These are phyloP conservation scores for Daedaleopsis nitida DNA, from an alignment of 768 basidiomycete genomes.

Conservation along the genomic window DNA sequence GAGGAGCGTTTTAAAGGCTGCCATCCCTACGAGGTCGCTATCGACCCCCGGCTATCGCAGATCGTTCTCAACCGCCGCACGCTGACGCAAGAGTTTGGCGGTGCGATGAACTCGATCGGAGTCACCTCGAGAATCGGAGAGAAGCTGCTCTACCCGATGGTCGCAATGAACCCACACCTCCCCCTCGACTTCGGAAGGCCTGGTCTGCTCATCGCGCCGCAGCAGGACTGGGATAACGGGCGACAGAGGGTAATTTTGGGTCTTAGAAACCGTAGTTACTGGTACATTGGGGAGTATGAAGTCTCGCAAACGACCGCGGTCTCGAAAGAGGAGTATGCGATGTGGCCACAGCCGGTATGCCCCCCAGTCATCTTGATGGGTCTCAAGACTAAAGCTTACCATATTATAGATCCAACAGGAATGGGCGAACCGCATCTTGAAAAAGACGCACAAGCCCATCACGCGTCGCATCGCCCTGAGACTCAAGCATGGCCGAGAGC, in stretches of 20 bases:
- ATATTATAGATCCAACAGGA: neutral
- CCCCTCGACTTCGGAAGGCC: conserved; percentile 13
- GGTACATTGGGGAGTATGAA: conserved; percentile 9
- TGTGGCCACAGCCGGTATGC: neutral
- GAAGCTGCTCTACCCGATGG: conserved; percentile 15
- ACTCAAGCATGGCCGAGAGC: neutral
- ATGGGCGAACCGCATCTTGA: neutral
- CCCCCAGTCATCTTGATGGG: neutral
- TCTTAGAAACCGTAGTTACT: neutral
- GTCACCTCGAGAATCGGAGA: neutral
- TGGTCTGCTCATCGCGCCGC: conserved; percentile 13
- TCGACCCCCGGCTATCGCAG: conserved; percentile 9
- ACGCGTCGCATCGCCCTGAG: neutral
- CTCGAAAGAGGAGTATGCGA: conserved; percentile 1
- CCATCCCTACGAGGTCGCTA: conserved; percentile 4
- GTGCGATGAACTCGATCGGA: neutral
- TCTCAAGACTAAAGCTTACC: neutral
- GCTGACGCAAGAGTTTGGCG: conserved; percentile 16
- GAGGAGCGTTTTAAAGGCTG: neutral
- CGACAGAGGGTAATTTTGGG: conserved; percentile 2
- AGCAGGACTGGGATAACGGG: neutral
- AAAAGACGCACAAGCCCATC: neutral
- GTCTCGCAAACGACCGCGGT: neutral
- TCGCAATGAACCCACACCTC: conserved; percentile 13
- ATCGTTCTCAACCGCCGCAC: conserved; percentile 8